Evolutionary conservation across 1,139 yeast species (phyloP), one percentile per base, ranked within the genome.

Genomic region (Candida labiduridarum): DNA sequence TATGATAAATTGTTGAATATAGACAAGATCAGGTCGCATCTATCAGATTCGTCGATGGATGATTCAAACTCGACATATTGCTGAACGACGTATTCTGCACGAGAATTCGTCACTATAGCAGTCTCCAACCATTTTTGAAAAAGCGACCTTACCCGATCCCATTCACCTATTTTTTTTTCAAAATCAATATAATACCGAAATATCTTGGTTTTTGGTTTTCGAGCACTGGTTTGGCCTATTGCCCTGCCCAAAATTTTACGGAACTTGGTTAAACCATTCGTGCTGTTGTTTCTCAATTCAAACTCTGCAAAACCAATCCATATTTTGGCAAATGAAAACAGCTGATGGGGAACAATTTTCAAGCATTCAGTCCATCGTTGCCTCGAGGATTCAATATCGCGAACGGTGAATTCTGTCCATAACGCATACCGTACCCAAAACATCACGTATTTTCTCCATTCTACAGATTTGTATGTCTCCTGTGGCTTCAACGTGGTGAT

Each of bases 301-400:
- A 87, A 91, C 51, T 89, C 80, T 3, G 91, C 85, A 65, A 68
- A 85, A 53, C 78, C 67, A 4, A 83, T 76, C 97, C 97, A 92
- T 2, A 87, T 61, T 55, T 88, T 87, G 5, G 85, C 84, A 62
- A 89, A 87, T 0, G 89, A 80, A 57, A 89, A 84, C 2, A 58
- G 50, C 46, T 75, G 69, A 55, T 84, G 84, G 0, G 95, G 90
- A 3, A 88, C 72, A 0, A 73, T 50, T 22, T 72, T 68, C 1
- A 85, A 49, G 38, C 85, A 67, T 31, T 70, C 66, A 43, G 73
- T 66, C 79, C 85, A 91, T 1, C 82, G 60, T 1, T 61, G 61
- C 45, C 91, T 68, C 0, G 89, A 78, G 1, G 65, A 61, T 0
- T 72, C 80, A 2, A 72, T 56, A 51, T 84, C 76, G 4, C 71